A percentile compares a stretch with the other conserved stretches of the same genome.
Evolutionary conservation across 805 yeast genomes (phyloP).

Genomic region (Candida insectorum): DNA sequence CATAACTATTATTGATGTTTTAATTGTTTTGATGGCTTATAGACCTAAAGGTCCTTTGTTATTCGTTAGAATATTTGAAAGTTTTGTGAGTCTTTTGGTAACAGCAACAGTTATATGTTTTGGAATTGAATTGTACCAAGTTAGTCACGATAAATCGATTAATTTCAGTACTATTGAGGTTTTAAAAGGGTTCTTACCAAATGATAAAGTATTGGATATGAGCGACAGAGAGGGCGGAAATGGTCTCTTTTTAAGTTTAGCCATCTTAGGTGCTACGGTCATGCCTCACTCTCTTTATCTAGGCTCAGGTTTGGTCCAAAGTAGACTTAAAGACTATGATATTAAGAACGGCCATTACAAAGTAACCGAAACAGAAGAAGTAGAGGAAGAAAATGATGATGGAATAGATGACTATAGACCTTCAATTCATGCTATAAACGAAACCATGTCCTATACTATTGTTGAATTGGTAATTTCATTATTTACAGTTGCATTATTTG

Average conservation of each 20-base stretch:
- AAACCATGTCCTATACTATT: slow-evolving; percentile 39
- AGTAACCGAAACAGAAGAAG: slow-evolving; percentile 10
- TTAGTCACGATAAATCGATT: slow-evolving; percentile 48
- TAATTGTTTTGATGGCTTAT: slow-evolving; percentile 75
- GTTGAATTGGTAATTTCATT: slow-evolving; percentile 38
- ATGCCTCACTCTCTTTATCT: slow-evolving; percentile 89
- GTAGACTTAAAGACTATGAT: slow-evolving; percentile 76
- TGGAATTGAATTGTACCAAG: slow-evolving; percentile 68
- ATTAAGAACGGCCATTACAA: slow-evolving; percentile 54
- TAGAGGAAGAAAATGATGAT: neutral
- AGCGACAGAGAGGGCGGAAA: slow-evolving; percentile 48
- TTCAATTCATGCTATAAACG: slow-evolving; percentile 38
- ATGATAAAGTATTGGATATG: slow-evolving; percentile 36
- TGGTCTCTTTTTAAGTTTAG: slow-evolving; percentile 74
- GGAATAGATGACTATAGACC: slow-evolving; percentile 28
- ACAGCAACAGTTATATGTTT: slow-evolving; percentile 75
- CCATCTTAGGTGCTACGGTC: slow-evolving; percentile 89
- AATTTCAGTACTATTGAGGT: slow-evolving; percentile 49
- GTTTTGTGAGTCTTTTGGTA: slow-evolving; percentile 69
- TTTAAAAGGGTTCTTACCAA: slow-evolving; percentile 64
- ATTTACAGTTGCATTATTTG: slow-evolving; percentile 42
- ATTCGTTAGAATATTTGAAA: slow-evolving; percentile 73
- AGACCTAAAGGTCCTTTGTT: slow-evolving; percentile 70
- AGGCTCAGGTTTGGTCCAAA: slow-evolving; percentile 86
- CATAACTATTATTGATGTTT: slow-evolving; percentile 77